Evolutionary conservation across 257 asterid genomes (phyloP).

Genomic region (Solanum megistacrolobum): DNA sequence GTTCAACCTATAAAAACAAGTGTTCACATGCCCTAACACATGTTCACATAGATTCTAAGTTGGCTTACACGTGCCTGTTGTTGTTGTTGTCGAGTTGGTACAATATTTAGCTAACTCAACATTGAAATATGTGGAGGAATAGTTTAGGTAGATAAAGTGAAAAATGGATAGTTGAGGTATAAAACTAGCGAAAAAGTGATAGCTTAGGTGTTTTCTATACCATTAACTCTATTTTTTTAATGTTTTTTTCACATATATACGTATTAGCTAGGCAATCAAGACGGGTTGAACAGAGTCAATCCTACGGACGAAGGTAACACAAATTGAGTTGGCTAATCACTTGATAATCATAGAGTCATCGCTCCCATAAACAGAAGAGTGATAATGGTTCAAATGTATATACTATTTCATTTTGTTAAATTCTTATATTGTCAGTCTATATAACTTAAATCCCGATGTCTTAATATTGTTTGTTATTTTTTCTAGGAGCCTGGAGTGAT

Average conservation of each 20-base stretch:
- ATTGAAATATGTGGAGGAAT: too few species aligned
- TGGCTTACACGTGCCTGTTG: too few species aligned
- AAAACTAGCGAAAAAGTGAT: too few species aligned
- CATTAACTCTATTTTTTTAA: background rate
- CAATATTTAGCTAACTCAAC: too few species aligned
- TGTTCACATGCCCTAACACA: background rate
- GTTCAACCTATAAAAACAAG: background rate
- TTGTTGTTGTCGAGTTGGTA: too few species aligned
- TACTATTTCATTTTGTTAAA: background rate
- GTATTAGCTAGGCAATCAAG: background rate
- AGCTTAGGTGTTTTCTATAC: background rate
- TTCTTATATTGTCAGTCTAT: background rate
- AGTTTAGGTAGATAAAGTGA: too few species aligned
- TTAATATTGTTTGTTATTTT: background rate
- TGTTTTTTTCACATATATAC: background rate
- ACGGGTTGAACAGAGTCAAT: background rate
- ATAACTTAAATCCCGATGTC: background rate
- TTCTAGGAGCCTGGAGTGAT: slow-evolving; percentile 21
- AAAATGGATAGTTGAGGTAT: too few species aligned
- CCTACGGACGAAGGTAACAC: background rate
- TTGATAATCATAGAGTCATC: background rate
- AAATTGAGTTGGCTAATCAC: background rate
- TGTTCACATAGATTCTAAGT: too few species aligned
- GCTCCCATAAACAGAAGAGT: background rate
- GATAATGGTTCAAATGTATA: background rate